Evolutionary conservation across 495 filamentous ascomycete species (phyloP).

Genomic region (Penicillium silybi): DNA sequence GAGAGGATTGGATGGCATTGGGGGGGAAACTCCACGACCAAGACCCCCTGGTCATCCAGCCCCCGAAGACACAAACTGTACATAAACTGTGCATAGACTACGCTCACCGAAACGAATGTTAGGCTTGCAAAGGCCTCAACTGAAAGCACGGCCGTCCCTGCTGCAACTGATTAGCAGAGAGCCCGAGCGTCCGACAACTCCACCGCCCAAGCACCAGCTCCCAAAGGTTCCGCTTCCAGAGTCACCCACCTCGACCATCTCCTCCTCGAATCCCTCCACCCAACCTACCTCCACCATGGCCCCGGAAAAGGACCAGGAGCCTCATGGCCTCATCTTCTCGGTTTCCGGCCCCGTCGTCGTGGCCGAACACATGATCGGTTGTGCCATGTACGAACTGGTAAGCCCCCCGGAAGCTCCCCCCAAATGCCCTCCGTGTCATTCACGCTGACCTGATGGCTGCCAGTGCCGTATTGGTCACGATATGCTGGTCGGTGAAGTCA

Average conservation of each 20-base stretch:
- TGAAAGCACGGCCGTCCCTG: constrained; percentile 68
- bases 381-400: constrained; percentile 99
- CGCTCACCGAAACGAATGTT: constrained; percentile 42
- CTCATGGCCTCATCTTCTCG: constrained; percentile 55
- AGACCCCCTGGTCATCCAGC: constrained; percentile 4
- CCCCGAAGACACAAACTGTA: not conserved
- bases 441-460: constrained; percentile 8
- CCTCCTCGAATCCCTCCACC: constrained; percentile 36
- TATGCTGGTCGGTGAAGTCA: constrained; percentile 90
- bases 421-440: constrained; percentile 2
- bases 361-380: constrained; percentile 96
- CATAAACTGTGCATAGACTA: not conserved
- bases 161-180: constrained; percentile 61
- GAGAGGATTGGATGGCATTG: constrained; percentile 18
- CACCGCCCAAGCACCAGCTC: constrained; percentile 38
- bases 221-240: constrained; percentile 47
- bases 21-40: constrained; percentile 18
- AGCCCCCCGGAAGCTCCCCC: constrained; percentile 19
- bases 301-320: constrained; percentile 44
- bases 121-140: constrained; percentile 54
- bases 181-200: constrained; percentile 18
- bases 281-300: constrained; percentile 54
- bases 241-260: constrained; percentile 44
- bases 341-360: constrained; percentile 82
- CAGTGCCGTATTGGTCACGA: constrained; percentile 87